Evolutionary conservation across 768 basidiomycete species (phyloP), one percentile per base, ranked within the genome.

Genomic region (Boletales sp.): DNA sequence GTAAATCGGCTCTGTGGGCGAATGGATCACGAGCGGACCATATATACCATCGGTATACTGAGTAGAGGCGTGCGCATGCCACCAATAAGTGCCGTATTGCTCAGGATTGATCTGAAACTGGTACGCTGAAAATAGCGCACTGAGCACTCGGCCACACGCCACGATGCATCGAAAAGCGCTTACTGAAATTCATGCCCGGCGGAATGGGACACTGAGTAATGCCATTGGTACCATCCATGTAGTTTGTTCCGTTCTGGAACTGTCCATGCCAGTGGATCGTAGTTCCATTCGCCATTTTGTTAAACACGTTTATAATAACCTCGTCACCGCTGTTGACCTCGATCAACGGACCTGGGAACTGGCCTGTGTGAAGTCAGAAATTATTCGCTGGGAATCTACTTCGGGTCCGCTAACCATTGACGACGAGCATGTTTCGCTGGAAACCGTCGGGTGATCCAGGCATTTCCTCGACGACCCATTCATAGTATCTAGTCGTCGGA

Each of bases 131-230:
- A 46, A 37, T 14, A 11, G 30, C 8, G 7, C 1, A 11, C 34
- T 59, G 5, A 54, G 46, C 44, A 41, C 31, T 18, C 30, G 19
- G 8, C 28, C 17, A 9, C 11, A 8, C 31, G 31, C 32, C 33
- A 30, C 28, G 28, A 13, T 13, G 38, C 8, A 31, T 2, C 18
- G 41, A 35, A 39, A 48, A 2, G 31, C 7, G n/a, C 55, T 67
- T 52, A 77, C 66, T 48, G 31, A 67, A 67, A 46, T 71, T 72
- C 55, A 70, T 62, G 19, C 76, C 76, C 4, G 78, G 71, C n/a
- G 79, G 78, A 32, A 80, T 80, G 10, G 75, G 74, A 55, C 80
- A 80, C 56, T 80, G 73, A 1, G 78, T 75, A 39, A 80, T 69
- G 9, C 70, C 72, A 8, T 59, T 63, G 0, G 76, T 71, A 2